Evolutionary conservation across 495 filamentous ascomycete species (phyloP).

Genomic region (Penicillium waksmanii): DNA sequence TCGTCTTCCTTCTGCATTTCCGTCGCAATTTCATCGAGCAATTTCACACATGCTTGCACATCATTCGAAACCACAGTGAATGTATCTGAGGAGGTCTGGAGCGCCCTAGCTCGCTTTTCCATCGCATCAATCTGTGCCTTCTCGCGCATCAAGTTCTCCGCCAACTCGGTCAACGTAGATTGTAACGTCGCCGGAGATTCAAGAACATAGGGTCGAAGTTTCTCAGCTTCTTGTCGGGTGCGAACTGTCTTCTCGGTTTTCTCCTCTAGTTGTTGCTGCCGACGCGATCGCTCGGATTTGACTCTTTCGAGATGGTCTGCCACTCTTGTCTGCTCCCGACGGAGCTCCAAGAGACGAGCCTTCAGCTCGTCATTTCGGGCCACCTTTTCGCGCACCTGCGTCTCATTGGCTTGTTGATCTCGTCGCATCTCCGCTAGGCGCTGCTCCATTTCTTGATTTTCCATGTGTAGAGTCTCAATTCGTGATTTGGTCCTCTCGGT

Average conservation of each 20-base stretch:
- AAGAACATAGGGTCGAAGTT: constrained; percentile 87
- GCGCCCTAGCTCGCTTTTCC: constrained; percentile 79
- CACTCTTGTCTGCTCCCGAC: constrained; percentile 75
- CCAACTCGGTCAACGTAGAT: constrained; percentile 77
- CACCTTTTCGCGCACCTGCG: constrained; percentile 77
- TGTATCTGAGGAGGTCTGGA: constrained; percentile 91
- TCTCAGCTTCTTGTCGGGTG: constrained; percentile 75
- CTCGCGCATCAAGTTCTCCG: constrained; percentile 71
- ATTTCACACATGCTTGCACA: constrained; percentile 79
- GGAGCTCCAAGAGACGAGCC: constrained; percentile 73
- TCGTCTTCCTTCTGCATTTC: constrained; percentile 92
- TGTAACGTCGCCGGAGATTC: constrained; percentile 85
- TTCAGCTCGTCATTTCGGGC: constrained; percentile 84
- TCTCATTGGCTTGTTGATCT: constrained; percentile 75
- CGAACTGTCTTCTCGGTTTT: constrained; percentile 66
- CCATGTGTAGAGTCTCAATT: constrained; percentile 81
- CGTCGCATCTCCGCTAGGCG: constrained; percentile 79
- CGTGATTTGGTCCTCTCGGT: constrained; percentile 79
- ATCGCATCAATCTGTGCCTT: constrained; percentile 83
- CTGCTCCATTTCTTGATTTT: constrained; percentile 84
- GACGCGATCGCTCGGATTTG: constrained; percentile 69
- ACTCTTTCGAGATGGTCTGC: constrained; percentile 75
- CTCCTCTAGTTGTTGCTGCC: constrained; percentile 76
- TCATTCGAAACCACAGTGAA: constrained; percentile 83
- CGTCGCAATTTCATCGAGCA: constrained; percentile 82